A percentile compares a stretch with the other conserved stretches of the same genome.
These are phyloP conservation scores for Verticillium longisporum DNA, from an alignment of 2,329 filamentous ascomycete species.

Conservation along the genomic window DNA sequence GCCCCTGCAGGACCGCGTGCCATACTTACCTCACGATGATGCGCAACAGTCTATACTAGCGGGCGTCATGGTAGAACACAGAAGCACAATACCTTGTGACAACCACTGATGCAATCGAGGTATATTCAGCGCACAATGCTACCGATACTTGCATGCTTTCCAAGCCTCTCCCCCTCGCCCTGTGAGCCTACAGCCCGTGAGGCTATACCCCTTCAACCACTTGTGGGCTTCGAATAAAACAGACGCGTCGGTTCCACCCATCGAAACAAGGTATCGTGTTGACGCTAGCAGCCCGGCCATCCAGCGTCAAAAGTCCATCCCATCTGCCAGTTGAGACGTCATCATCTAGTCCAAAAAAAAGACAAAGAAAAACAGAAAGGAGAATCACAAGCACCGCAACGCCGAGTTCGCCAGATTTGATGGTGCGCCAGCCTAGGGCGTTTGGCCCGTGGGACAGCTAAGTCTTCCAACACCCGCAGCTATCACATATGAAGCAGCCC, in stretches of 20 bases:
- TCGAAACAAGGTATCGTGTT: not conserved
- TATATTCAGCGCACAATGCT: not conserved
- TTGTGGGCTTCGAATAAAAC: not conserved
- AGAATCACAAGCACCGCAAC: not conserved
- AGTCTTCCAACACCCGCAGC: not conserved
- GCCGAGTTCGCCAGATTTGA: not conserved
- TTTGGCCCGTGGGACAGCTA: not conserved
- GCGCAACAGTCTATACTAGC: no score
- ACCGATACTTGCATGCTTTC: not conserved
- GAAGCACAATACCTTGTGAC: not conserved
- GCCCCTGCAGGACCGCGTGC: no score
- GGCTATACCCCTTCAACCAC: not conserved
- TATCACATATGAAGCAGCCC: not conserved
- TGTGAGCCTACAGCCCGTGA: not conserved
- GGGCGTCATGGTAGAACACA: no score
- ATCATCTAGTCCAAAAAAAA: not conserved
- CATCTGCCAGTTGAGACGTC: not conserved
- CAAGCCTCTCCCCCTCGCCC: not conserved
- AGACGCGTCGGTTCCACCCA: not conserved
- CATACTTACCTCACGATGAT: no score
- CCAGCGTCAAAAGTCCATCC: not conserved
- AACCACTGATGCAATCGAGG: not conserved
- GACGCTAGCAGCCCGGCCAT: not conserved
- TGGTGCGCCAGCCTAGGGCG: not conserved
- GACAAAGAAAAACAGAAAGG: not conserved